Base-by-base conservation (phyloP, 805 yeast species). In the Saccharomycopsis sp. region DNA sequence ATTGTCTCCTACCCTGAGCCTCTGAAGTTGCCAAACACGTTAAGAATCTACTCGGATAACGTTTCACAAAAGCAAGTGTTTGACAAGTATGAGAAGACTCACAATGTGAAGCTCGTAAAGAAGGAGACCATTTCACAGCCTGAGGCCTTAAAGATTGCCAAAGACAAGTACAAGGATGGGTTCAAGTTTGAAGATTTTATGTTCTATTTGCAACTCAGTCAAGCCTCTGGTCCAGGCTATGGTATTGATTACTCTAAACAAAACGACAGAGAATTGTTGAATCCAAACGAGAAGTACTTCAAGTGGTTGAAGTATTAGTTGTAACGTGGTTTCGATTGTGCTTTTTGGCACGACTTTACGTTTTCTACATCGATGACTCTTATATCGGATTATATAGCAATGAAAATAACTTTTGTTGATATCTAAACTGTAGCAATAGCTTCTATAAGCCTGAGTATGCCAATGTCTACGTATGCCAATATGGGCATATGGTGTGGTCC, bases 211-310 rank as follows among this genome's bases (percentile, higher is more conserved):
- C 66, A 69, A 50, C 66, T 67, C 9, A 53, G 72, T n/a, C 50
- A 65, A 54, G 70, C 78, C 17, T 72, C 68, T 58, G 83, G 81
- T 54, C 67, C 62, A 15, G 81, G 73, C 47, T 64, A 71, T 44
- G 83, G 82, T 58, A 57, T 68, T n/a, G 62, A 66, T 17, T 70
- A 66, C 57, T 60, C 64, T 9, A 56, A 55, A 9, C 56, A 64
- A 1, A 71, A 71, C 56, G 73, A 76, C 49, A 69, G 72, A 55
- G 82, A 79, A 64, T 61, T 75, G 24, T 68, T 79, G 58, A 79
- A 79, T 66, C 82, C 82, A 2, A 69, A 67, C 41, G 78, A 77
- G 65, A 67, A 72, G 1, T 58, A 73, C 42, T 78, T 76, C 74
- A 76, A 73, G 61, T 78, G 81, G 80, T 67, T 70, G 25, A 72